Conservation (phyloP, 2,329 filamentous ascomycete genomes). For the Fusarium udum region DNA sequence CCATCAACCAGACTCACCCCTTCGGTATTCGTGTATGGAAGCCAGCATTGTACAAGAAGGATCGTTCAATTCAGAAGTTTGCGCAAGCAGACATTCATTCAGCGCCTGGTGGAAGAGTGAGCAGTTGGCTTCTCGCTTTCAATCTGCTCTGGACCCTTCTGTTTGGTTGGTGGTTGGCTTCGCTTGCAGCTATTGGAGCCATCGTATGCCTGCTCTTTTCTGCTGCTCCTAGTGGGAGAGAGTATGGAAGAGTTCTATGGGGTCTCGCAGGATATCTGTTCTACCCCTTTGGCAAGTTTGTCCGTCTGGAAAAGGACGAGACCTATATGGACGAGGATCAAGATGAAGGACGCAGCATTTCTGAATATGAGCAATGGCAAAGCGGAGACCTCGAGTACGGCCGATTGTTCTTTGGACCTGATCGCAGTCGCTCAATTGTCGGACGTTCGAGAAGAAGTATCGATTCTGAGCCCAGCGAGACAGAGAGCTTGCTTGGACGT, state of each 20-base stretch:
- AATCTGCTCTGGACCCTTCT: conserved; percentile 90
- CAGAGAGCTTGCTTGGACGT: conserved; percentile 83
- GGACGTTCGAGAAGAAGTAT: conserved; percentile 88
- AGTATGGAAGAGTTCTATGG: conserved; percentile 87
- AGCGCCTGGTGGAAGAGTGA: conserved; percentile 86
- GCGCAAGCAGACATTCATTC: conserved; percentile 98
- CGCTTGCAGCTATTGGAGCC: conserved; percentile 78
- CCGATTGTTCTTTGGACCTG: conserved; percentile 92
- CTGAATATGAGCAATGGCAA: conserved; percentile 99
- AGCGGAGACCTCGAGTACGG: conserved; percentile 96
- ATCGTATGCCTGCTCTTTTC: conserved; percentile 81
- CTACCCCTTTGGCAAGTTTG: conserved; percentile 97
- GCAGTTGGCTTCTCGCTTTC: conserved; percentile 83
- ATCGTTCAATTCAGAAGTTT: conserved; percentile 92
- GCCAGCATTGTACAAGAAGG: conserved; percentile 97
- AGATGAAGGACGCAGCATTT: conserved; percentile 95
- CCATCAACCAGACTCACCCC: conserved; percentile 98
- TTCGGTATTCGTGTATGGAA: conserved; percentile 99
- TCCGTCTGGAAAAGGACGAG: conserved; percentile 92
- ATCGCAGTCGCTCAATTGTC: conserved; percentile 78
- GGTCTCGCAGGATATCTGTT: conserved; percentile 87
- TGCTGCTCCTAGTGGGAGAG: conserved; percentile 80
- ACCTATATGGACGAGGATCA: conserved; percentile 94
- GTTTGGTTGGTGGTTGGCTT: conserved; percentile 96
- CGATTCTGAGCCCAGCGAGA: conserved; percentile 85